Evolutionary conservation across 31 red algal genomes (phyloP).

Genomic region (Odonthalia washingtoniensis): DNA sequence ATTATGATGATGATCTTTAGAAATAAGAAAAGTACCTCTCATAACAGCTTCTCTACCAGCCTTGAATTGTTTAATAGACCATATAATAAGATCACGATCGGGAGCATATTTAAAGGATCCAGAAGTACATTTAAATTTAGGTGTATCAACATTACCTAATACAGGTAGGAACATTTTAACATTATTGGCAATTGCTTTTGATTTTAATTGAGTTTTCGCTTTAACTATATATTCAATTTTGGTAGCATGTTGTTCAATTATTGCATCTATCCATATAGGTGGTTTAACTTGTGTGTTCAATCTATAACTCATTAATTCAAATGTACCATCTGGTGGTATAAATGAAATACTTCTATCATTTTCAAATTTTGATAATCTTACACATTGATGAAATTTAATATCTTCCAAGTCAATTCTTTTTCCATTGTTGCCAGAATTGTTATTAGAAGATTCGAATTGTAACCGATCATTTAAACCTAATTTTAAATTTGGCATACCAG

Average conservation of each 20-base stretch:
- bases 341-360: conserved; percentile 95
- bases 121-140: conserved; percentile 87
- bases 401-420: conserved; percentile 97
- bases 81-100: conserved; percentile 90
- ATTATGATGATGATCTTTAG: conserved; percentile 54
- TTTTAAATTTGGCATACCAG: conserved; percentile 97
- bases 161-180: conserved; percentile 96
- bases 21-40: conserved; percentile 92
- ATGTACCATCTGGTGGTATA: conserved; percentile 98
- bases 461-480: conserved; percentile 97
- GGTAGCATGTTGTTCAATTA: conserved; percentile 85
- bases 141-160: conserved; percentile 91
- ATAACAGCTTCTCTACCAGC: conserved; percentile 85
- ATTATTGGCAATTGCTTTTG: conserved; percentile 87
- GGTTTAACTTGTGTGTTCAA: conserved; percentile 88
- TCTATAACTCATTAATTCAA: conserved; percentile 99
- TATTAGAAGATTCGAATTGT: conserved; percentile 82
- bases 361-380: conserved; percentile 92
- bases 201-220: conserved; percentile 87
- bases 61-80: conserved; percentile 98
- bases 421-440: conserved; percentile 43
- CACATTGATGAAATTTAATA: conserved; percentile 99
- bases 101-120: conserved; percentile 94
- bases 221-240: conserved; percentile 95
- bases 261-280: conserved; percentile 94